A percentile compares a stretch with the other conserved stretches of the same genome.
Conservation (phyloP, 2,329 filamentous ascomycete genomes). For the Hymenotorrendiella dingleyae region DNA sequence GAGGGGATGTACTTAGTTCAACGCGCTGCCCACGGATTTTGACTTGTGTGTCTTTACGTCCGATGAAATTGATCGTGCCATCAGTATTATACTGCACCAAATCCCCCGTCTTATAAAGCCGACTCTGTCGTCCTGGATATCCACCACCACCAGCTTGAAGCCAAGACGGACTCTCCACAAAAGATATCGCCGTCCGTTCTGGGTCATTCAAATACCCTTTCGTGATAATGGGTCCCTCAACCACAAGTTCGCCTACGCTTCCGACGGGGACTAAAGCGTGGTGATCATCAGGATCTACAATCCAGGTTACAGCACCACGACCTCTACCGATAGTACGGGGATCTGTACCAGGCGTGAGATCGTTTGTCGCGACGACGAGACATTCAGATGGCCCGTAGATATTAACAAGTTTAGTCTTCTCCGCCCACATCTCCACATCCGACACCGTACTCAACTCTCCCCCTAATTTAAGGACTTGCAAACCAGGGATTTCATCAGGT, state of each 20-base stretch:
- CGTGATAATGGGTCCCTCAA: slow-evolving; percentile 48
- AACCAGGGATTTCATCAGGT: slow-evolving; percentile 12
- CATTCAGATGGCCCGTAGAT: slow-evolving; percentile 34
- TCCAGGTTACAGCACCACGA: slow-evolving; percentile 32
- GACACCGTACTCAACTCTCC: slow-evolving; percentile 31
- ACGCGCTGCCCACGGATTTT: slow-evolving; percentile 61
- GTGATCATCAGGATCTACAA: slow-evolving; percentile 12
- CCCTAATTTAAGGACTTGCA: slow-evolving; percentile 19
- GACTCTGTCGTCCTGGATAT: slow-evolving; percentile 34
- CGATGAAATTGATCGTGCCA: slow-evolving; percentile 46
- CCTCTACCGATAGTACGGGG: slow-evolving; percentile 13
- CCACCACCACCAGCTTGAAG: slow-evolving; percentile 35
- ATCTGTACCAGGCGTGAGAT: not conserved
- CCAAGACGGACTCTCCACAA: slow-evolving; percentile 51
- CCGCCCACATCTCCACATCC: slow-evolving; percentile 33
- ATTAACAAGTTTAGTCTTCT: slow-evolving; percentile 33
- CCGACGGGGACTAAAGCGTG: slow-evolving; percentile 13
- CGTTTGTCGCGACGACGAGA: slow-evolving; percentile 10
- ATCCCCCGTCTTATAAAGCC: slow-evolving; percentile 56
- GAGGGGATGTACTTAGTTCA: no score
- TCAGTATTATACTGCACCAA: slow-evolving; percentile 48
- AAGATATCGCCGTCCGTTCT: slow-evolving; percentile 50
- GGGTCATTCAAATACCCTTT: slow-evolving; percentile 53
- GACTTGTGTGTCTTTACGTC: slow-evolving; percentile 59
- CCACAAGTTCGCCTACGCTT: slow-evolving; percentile 18